Evolutionary conservation across 2,329 filamentous ascomycete genomes (phyloP), one percentile per base, ranked within the genome.

Genomic region (Nemania serpens): DNA sequence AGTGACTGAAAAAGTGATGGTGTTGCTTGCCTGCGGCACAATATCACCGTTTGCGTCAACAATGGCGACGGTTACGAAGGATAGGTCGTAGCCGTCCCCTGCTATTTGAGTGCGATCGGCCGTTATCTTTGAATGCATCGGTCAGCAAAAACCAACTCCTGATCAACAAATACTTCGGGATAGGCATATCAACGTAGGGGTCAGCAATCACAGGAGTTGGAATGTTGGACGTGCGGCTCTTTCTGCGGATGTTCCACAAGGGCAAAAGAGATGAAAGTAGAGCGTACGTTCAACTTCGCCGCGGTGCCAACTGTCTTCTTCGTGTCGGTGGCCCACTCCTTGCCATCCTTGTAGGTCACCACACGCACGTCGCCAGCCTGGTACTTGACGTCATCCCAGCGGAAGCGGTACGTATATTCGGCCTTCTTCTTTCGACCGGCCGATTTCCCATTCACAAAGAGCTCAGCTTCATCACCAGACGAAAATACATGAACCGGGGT

Each of bases 401-500:
- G 77, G 66, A 84, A 79, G 17, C 82, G 78, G 65, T 82, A 84
- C n/a, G 73, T 67, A 13, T 66, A 73, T 36, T 72, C 50, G 0
- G 57, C 73, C 47, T 73, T 75, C 59, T 71, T 75, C 60, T 74
- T 65, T 1, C 76, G 70, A 1, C 83, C 82, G 2, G 74, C 74
- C 0, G 80, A 82, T 42, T 75, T 65, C 2, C 79, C 81, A 54
- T 84, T 85, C 12, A 85, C 66, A 61, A 84, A 85, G 2, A 85
- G 70, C 72, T 85, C 82, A 3, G 81, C 83, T 65, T 83, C 81
- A 62, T 84, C 81, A 2, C 73, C 82, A 0, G 78, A 73, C 0
- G 81, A 76, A 64, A 83, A 84, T 0, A 84, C 81, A 64, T 85
- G 82, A 0, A 85, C 81, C 0, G 82, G 83, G 3, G 82, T 85